Percentiles rank a stretch among this genome's conserved stretches.
phyloP scores from a whole-genome alignment of 306 rosid genomes.

The Hippophae gyantsensis region DNA sequence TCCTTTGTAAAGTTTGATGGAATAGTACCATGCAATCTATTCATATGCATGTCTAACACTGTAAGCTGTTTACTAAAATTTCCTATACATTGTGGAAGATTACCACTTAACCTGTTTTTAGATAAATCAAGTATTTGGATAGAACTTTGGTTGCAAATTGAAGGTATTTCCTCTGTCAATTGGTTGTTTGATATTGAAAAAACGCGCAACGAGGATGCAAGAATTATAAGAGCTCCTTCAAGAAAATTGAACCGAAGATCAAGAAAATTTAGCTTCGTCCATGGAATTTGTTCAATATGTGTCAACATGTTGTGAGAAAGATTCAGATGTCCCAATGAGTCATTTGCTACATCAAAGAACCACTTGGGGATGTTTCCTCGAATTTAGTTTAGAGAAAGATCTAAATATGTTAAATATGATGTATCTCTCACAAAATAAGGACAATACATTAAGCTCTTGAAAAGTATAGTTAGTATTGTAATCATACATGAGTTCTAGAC shows the following conservation, averaged over 20 bases:
- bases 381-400: conserved; percentile 4
- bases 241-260: not conserved
- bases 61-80: not conserved
- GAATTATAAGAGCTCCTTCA: conserved; percentile 6
- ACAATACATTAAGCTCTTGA: not conserved
- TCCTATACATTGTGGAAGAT: not conserved
- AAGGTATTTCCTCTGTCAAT: not conserved
- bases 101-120: not conserved
- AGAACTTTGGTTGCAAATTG: not conserved
- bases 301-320: conserved; percentile 8
- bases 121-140: conserved; percentile 1
- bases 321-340: not conserved
- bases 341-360: not conserved
- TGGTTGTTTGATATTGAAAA: conserved; percentile 1
- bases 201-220: not conserved
- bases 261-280: not conserved
- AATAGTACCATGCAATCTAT: conserved; percentile 2
- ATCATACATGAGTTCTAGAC: not conserved
- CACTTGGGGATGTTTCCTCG: conserved; percentile 1
- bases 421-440: not conserved
- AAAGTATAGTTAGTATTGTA: not conserved
- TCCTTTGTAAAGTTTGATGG: not conserved
- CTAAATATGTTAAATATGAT: not conserved
- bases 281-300: not conserved
- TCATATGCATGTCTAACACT: conserved; percentile 1